Evolutionary conservation across 139 green algal genomes (phyloP).

Genomic region (Zygnema cylindricum): DNA sequence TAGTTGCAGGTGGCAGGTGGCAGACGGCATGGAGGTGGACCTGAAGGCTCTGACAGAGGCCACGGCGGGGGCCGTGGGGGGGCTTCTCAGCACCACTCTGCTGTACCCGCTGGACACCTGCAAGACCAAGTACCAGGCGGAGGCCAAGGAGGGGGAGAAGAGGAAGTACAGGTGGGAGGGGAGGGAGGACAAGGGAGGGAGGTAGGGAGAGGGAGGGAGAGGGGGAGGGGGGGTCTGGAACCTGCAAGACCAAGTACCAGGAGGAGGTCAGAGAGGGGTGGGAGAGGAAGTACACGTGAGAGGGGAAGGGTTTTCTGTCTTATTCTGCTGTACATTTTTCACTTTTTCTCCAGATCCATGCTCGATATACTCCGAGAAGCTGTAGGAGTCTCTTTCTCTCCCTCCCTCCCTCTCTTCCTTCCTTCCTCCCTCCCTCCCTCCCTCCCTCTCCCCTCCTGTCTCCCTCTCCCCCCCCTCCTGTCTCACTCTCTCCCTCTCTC

Average conservation of each 20-base stretch:
- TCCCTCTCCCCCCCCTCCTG: conserved; percentile 33
- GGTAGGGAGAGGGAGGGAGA: background rate
- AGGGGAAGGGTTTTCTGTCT: background rate
- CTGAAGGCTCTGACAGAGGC: conserved; percentile 47
- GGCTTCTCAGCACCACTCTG: conserved; percentile 60
- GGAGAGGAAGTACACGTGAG: background rate
- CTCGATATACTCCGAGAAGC: background rate
- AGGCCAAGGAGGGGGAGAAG: conserved; percentile 21
- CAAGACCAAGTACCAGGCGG: conserved; percentile 63
- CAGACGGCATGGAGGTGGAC: conserved; percentile 30
- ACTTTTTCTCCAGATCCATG: background rate
- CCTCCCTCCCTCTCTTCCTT: background rate
- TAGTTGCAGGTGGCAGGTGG: too few relatives aligned
- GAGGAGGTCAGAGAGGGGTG: background rate
- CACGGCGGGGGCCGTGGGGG: conserved; percentile 58
- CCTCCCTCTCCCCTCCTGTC: conserved; percentile 49
- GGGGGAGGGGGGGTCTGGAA: background rate
- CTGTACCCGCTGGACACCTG: conserved; percentile 65
- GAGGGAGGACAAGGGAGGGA: background rate
- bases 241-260: background rate
- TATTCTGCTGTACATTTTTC: conserved; percentile 1
- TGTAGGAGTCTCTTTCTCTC: background rate
- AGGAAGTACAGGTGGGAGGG: conserved; percentile 3
- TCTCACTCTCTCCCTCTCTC: too few relatives aligned
- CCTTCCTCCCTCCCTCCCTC: background rate